Conservation (phyloP, 2,329 filamentous ascomycete genomes). For the Pestalotiopsis sp. region DNA sequence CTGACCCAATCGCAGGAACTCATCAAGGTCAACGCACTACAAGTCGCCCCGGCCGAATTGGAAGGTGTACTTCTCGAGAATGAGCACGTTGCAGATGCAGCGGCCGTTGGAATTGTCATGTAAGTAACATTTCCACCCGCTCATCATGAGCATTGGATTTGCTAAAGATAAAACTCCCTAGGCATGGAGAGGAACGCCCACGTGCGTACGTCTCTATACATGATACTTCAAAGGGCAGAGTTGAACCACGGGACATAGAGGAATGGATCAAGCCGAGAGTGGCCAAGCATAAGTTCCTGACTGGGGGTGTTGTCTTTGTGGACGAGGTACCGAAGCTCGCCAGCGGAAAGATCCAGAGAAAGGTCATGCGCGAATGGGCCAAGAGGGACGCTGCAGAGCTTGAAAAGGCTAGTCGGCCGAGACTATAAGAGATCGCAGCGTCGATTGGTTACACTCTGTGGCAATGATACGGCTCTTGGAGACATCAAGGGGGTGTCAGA, state of each 20-base stretch:
- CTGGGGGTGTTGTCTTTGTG: conserved; percentile 56
- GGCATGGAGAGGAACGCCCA: conserved; percentile 52
- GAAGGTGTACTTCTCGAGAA: conserved; percentile 55
- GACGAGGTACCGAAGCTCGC: conserved; percentile 60
- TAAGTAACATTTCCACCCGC: conserved; percentile 27
- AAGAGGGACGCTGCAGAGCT: conserved; percentile 46
- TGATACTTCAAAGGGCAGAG: conserved; percentile 44
- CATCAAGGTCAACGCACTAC: conserved; percentile 61
- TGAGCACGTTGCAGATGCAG: conserved; percentile 55
- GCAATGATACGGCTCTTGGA: background rate
- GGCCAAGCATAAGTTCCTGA: conserved; percentile 54
- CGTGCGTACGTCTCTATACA: conserved; percentile 56
- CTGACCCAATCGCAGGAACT: conserved; percentile 44
- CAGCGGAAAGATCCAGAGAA: conserved; percentile 61
- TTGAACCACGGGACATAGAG: conserved; percentile 56
- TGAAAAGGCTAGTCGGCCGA: background rate
- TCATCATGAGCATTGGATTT: background rate
- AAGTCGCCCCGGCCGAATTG: conserved; percentile 63
- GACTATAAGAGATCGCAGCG: background rate
- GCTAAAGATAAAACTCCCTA: conserved; percentile 9
- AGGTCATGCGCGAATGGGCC: conserved; percentile 59
- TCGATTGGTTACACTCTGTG: background rate
- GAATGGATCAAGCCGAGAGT: conserved; percentile 47
- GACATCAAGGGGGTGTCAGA: background rate
- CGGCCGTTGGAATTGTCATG: conserved; percentile 55